Evolutionary conservation across 2,329 filamentous ascomycete species (phyloP), one percentile per base, ranked within the genome.

Genomic region (Fusarium hainanense): DNA sequence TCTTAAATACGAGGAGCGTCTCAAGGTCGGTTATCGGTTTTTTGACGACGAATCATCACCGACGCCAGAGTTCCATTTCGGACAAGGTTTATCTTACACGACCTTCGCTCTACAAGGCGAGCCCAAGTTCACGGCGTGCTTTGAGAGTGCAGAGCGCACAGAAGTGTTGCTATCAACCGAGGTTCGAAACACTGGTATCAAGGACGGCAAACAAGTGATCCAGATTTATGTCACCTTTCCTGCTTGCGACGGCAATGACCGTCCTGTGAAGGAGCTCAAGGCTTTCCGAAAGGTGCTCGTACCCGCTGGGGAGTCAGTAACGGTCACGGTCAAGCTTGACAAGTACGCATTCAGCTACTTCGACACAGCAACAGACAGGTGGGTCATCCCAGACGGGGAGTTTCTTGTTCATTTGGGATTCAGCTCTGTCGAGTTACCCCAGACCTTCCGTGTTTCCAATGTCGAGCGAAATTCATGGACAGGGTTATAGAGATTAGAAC

Each of bases 301-400:
- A 5, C 1, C 14, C 0, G 4, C n/a, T 7, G 42, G 47, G 0
- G 7, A 30, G 4, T 25, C 28, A 3, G 4, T 30, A 6, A 13
- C 9, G 6, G 6, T 34, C 2, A 32, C 12, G 1, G 20, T 62
- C 1, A 34, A 23, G 1, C 41, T 63, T 9, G 59, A 54, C 1
- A 63, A 62, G 27, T 63, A 62, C 27, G 57, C 57, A 2, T 62
- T 63, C 7, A 63, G 59, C 13, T 54, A 63, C 47, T 62, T 34
- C 2, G 57, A 63, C 13, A 1, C n/a, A 2, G 1, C 13, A 2
- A 7, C 6, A 2, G 27, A 14, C 0, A 47, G 34, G 58, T 63
- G 57, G 59, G 42, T 16, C 11, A 32, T 62, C 0, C 59, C 58
- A 2, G 37, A 23, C 4, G 58, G 58, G 1, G 56, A 54, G 1